Evolutionary conservation across 2,329 filamentous ascomycete species (phyloP).

Genomic region (Iodosphaeria phyllophila): DNA sequence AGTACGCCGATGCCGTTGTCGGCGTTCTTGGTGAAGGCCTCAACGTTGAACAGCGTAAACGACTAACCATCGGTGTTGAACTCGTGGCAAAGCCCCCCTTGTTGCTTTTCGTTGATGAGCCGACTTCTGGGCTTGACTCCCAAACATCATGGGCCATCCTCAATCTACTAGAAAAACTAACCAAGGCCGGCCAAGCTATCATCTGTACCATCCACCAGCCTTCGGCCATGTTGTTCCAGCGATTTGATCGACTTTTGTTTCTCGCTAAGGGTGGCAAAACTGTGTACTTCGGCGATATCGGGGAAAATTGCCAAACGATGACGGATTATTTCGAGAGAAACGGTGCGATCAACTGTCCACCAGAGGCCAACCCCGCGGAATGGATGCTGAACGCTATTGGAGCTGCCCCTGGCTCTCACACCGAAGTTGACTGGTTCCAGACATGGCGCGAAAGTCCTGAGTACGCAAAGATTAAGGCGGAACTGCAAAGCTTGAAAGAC

Average conservation of each 20-base stretch:
- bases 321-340: conserved; percentile 62
- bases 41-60: conserved; percentile 52
- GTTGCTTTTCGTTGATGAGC: conserved; percentile 84
- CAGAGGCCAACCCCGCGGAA: conserved; percentile 61
- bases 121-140: conserved; percentile 81
- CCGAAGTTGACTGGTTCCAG: conserved; percentile 41
- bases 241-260: conserved; percentile 69
- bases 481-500: conserved; percentile 35
- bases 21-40: conserved; percentile 79
- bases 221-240: conserved; percentile 87
- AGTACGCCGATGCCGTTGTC: conserved; percentile 78
- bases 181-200: conserved; percentile 76
- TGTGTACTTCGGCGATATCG: conserved; percentile 69
- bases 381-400: conserved; percentile 49
- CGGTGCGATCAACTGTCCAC: conserved; percentile 44
- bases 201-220: conserved; percentile 97
- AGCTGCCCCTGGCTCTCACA: conserved; percentile 42
- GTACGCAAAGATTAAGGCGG: conserved; percentile 28
- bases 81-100: conserved; percentile 80
- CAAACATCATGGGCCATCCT: conserved; percentile 90
- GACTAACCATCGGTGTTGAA: conserved; percentile 90
- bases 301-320: conserved; percentile 47
- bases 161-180: conserved; percentile 73
- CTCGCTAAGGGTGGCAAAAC: conserved; percentile 57
- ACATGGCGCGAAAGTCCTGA: conserved; percentile 19